Percentiles rank a stretch among this genome's conserved stretches.
phyloP scores from a whole-genome alignment of 2,329 filamentous ascomycete species.

The Seiridium unicorne region DNA sequence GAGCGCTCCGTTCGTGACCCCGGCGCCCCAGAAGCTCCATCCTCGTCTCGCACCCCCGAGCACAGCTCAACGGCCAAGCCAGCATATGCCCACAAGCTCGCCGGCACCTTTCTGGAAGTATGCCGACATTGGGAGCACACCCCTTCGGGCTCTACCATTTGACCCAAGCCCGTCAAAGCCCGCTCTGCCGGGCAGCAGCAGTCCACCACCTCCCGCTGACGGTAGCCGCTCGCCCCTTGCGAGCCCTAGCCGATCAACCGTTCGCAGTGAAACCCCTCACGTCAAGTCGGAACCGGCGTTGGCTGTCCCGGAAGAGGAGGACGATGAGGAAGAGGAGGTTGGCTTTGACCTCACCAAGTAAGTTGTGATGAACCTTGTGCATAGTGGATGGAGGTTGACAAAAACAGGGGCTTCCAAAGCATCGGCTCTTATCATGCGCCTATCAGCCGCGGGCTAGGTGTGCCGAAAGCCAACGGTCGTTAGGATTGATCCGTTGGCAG shows the following conservation, averaged over 20 bases:
- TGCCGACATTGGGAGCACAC: slow-evolving; percentile 73
- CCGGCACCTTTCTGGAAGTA: slow-evolving; percentile 90
- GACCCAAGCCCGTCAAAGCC: slow-evolving; percentile 60
- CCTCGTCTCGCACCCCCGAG: slow-evolving; percentile 76
- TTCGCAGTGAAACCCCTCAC: slow-evolving; percentile 18
- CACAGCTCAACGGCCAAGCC: slow-evolving; percentile 76
- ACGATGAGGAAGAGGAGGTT: slow-evolving; percentile 43
- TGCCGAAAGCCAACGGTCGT: slow-evolving; percentile 13
- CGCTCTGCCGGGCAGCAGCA: slow-evolving; percentile 53
- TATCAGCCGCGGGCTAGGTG: slow-evolving; percentile 31
- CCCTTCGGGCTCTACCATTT: slow-evolving; percentile 52
- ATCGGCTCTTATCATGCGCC: slow-evolving; percentile 60
- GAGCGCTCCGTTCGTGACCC: slow-evolving; percentile 63
- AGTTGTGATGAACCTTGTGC: slow-evolving; percentile 15
- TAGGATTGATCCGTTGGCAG: neutral
- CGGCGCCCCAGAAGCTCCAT: slow-evolving; percentile 70
- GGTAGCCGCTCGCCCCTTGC: slow-evolving; percentile 45
- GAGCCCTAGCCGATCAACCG: slow-evolving; percentile 45
- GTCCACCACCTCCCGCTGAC: slow-evolving; percentile 47
- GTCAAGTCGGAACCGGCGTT: slow-evolving; percentile 17
- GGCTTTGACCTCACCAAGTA: slow-evolving; percentile 61
- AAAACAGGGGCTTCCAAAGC: slow-evolving; percentile 59
- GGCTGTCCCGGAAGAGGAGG: slow-evolving; percentile 25
- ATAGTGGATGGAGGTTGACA: neutral
- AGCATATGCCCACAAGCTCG: slow-evolving; percentile 82